Evolutionary conservation across 2,329 filamentous ascomycete genomes (phyloP), one percentile per base, ranked within the genome.

Genomic region (Chaetomium sp.): DNA sequence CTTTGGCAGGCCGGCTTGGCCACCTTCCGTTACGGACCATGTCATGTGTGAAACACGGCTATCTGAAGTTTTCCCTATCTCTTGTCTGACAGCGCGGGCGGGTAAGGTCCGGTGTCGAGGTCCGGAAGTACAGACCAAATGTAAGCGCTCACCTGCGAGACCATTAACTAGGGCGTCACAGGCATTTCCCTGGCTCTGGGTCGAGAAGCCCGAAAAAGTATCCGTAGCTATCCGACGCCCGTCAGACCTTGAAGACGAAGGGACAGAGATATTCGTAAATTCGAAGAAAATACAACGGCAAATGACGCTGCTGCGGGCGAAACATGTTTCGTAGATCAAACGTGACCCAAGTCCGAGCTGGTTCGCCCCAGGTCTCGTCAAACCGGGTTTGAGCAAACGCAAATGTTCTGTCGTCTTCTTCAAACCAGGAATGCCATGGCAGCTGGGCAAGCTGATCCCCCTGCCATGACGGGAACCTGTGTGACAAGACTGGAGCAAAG

Each of bases 291-390:
- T n/a, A n/a, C n/a, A n/a, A 27, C 19, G 19, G 19, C 19, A 27
- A 27, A 27, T 27, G 19, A 3, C 19, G 3, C 19, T 27, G 19
- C 19, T 2, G 19, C 37, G 19, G 48, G 48, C 12, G 49, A 58
- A 61, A 59, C 57, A 43, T 53, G 59, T 61, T 61, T 61, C 57
- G 55, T 38, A 42, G 49, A 58, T 59, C 57, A 61, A 58, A 61
- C 56, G 19, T 27, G 19, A 27, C 19, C 19, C 19, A 27, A 27
- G 19, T 27, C 19, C 19, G 19, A 3, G 19, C 19, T 27, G 19
- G 19, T 27, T 27, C 2, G 5, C 19, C 35, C 49, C 27, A 40
- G 52, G 19, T 35, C 46, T 37, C 41, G 4, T 46, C 33, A 35
- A 56, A 41, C 53, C 49, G 46, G 51, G 50, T 54, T 47, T 43